Base-by-base conservation (phyloP, 1,284 basidiomycete genomes). In the Leccinum solheimii region DNA sequence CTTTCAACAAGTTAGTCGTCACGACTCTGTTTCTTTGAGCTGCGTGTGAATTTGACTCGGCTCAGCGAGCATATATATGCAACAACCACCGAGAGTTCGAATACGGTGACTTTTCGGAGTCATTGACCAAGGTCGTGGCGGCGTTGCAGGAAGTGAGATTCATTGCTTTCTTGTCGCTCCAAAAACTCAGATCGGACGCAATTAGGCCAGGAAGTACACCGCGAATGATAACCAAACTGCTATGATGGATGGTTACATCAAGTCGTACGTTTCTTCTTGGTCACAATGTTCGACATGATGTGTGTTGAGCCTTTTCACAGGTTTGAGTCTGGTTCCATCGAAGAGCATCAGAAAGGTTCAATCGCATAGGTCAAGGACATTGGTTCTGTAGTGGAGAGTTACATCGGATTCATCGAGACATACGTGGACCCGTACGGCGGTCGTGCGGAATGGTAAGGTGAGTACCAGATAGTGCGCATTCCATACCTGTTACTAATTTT, bases 361-460 rank as follows among this genome's bases (percentile, higher is more conserved):
- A 83, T 78, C 50, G 79, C 86, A 64, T 95, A 93, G 92, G 92
- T 95, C 26, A 87, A 90, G 75, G 92, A 95, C 72, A 77, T 92
- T 30, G 90, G 91, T 0, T 93, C 92, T 10, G 87, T 90, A n/a
- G 93, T 95, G 11, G 93, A 94, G 75, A 89, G 83, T 43, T 94
- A 94, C 74, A 86, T 94, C 59, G 92, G 92, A 23, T 89, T 88
- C 69, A 81, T 88, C 53, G 86, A 88, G 74, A 91, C 88, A 1
- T 94, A 94, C 64, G 88, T 93, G 19, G 92, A 95, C 71, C 93
- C 92, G 9, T 92, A 91, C 64, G 91, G 89, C 53, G 87, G 83
- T 26, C 85, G 90, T 57, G 92, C 92, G 0, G 92, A 94, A 73
- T 94, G 91, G 91, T 92, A 94, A 83, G 92, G 89, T 84, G 43